phyloP scores from a whole-genome alignment of 2,329 filamentous ascomycete species.

The Pseudocercospora fuligena region DNA sequence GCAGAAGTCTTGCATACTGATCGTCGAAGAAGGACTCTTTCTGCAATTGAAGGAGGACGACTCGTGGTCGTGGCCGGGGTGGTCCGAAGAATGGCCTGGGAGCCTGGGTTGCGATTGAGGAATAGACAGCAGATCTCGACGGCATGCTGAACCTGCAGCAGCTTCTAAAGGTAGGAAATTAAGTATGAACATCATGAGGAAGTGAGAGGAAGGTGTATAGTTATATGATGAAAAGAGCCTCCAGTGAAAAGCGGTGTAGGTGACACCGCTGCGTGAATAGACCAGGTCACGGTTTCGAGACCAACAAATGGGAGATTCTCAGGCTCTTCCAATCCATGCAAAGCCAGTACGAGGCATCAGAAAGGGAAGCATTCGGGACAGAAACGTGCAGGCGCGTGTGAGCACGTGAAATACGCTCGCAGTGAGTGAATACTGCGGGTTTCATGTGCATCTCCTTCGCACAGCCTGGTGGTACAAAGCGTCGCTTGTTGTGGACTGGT shows the following conservation, averaged over 20 bases:
- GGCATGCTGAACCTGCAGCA: constrained; percentile 20
- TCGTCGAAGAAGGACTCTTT: constrained; percentile 29
- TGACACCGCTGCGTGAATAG: constrained; percentile 22
- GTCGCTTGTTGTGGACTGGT: constrained; percentile 8
- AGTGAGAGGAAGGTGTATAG: constrained; percentile 4
- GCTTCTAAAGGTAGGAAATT: constrained; percentile 9
- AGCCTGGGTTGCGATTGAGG: constrained; percentile 16
- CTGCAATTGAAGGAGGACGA: constrained; percentile 28
- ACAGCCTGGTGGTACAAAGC: constrained; percentile 13
- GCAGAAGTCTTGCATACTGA: constrained; percentile 19
- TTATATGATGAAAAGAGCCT: constrained; percentile 12
- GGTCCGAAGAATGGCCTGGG: constrained; percentile 22
- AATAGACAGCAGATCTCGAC: constrained; percentile 22
- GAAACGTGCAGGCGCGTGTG: constrained; percentile 21
- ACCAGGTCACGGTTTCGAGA: constrained; percentile 21
- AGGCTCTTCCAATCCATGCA: constrained; percentile 3
- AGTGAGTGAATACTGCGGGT: constrained; percentile 16
- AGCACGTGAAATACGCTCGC: constrained; percentile 17
- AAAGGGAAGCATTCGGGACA: constrained; percentile 10
- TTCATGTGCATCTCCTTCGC: constrained; percentile 11
- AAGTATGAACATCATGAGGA: constrained; percentile 1
- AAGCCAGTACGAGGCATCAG: constrained; percentile 8
- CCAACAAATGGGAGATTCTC: constrained; percentile 12
- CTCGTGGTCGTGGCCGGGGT: constrained; percentile 16
- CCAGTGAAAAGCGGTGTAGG: constrained; percentile 22